phyloP scores from a whole-genome alignment of 192 early-diverging fungal species.

The Rhizoclosmatium sp. region DNA sequence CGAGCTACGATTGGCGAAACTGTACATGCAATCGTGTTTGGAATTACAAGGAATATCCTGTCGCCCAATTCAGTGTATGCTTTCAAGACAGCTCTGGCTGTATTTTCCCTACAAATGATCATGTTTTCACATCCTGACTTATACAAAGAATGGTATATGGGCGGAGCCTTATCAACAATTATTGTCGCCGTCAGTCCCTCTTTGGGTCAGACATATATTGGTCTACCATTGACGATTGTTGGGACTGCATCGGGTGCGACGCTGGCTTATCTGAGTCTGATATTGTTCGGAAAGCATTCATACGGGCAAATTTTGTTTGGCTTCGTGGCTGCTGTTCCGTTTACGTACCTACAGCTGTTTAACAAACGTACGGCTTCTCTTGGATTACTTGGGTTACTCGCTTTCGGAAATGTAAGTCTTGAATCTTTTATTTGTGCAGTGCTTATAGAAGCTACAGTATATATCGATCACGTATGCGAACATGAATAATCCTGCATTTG shows the following conservation, averaged over 20 bases:
- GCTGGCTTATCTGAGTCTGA: neutral
- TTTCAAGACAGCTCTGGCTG: slow-evolving; percentile 24
- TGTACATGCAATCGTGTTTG: neutral
- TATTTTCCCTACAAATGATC: slow-evolving; percentile 24
- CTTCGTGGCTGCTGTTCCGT: slow-evolving; percentile 15
- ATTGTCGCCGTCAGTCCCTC: slow-evolving; percentile 13
- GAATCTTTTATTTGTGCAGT: neutral
- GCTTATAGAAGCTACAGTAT: neutral
- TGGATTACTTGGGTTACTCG: slow-evolving; percentile 28
- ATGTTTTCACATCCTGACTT: slow-evolving; percentile 8
- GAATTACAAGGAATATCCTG: neutral
- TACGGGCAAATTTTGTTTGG: neutral
- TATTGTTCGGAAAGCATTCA: neutral
- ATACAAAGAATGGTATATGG: slow-evolving; percentile 19
- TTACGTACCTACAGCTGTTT: slow-evolving; percentile 22
- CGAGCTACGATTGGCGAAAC: neutral
- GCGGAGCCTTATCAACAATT: slow-evolving; percentile 1
- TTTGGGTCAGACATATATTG: slow-evolving; percentile 15
- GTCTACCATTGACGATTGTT: slow-evolving; percentile 1
- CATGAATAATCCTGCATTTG: slow-evolving; percentile 18
- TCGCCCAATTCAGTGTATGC: slow-evolving; percentile 24
- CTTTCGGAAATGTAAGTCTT: slow-evolving; percentile 28
- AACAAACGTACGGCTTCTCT: neutral
- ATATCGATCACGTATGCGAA: slow-evolving; percentile 27
- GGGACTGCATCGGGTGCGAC: neutral